phyloP scores from a whole-genome alignment of 495 filamentous ascomycete genomes.

The Umbilicaria muhlenbergii region DNA sequence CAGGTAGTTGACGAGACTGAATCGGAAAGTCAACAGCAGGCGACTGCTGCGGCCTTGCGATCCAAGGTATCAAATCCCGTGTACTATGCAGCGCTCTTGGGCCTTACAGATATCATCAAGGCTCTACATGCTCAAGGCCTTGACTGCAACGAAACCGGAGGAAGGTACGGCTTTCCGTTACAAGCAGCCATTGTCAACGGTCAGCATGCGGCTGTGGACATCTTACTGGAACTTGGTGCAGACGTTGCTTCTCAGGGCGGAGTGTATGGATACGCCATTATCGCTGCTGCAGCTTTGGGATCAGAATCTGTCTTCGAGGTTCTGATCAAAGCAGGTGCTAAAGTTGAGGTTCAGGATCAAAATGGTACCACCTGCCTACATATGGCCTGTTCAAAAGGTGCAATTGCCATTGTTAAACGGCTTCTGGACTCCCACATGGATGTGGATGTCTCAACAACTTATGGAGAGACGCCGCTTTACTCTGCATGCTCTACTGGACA shows the following conservation, averaged over 20 bases:
- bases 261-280: not conserved
- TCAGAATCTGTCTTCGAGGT: not conserved
- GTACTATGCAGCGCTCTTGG: conserved; percentile 8
- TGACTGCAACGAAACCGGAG: not conserved
- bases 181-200: conserved; percentile 3
- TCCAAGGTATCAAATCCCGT: not conserved
- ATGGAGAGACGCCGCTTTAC: too few relatives aligned
- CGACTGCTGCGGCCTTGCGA: not conserved
- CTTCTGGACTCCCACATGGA: too few relatives aligned
- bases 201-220: conserved; percentile 2
- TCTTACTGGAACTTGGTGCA: conserved; percentile 2
- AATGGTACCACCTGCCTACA: not conserved
- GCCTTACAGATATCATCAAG: conserved; percentile 7
- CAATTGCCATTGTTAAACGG: too few relatives aligned
- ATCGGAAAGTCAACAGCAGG: not conserved
- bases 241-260: conserved; percentile 4
- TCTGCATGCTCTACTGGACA: too few relatives aligned
- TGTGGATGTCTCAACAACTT: too few relatives aligned
- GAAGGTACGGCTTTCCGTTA: conserved; percentile 2
- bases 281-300: conserved; percentile 4
- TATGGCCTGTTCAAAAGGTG: too few relatives aligned
- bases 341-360: not conserved
- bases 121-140: conserved; percentile 3
- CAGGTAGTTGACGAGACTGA: not conserved
- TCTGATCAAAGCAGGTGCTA: not conserved